Evolutionary conservation across 768 basidiomycete genomes (phyloP), one percentile per base, ranked within the genome.

Genomic region (Boletus reticuloceps): DNA sequence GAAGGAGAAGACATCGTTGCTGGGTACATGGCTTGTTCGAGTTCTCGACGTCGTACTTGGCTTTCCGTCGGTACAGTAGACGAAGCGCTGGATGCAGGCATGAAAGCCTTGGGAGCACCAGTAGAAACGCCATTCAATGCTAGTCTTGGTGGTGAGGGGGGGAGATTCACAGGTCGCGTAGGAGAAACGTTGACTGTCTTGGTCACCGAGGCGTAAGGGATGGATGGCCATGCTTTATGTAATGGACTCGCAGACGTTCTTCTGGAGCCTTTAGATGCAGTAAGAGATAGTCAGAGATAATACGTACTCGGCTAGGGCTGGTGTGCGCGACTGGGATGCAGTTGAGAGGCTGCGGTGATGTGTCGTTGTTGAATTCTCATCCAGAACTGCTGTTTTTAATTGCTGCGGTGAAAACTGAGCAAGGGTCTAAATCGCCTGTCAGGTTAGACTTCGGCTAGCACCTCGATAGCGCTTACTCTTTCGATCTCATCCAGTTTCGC

Each of bases 401-500:
- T 55, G 56, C 17, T 80, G 80, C 7, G 87, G 87, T 32, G 87
- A 88, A 49, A 88, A 81, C 56, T 85, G 83, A 14, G 80, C 83
- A 64, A 89, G 75, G 50, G 80, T 80, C 84, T 88, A 39, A 54
- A 47, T 66, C 16, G 37, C 14, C 56, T 53, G 54, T 67, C 25
- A 68, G 43, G 14, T 46, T 34, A 36, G 20, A 36, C 40, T 10
- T 40, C 55, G 44, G 41, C 39, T 38, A 27, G 22, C 9, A 47
- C 39, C 19, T 60, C 40, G 25, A 50, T 48, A 63, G 63, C 8
- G 56, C 76, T 61, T 31, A 79, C 89, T 77, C 79, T 80, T 66
- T 93, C 90, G 45, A 93, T 87, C 69, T 88, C 86, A 65, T 93
- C 91, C 22, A 93, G 72, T 66, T 87, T 81, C 17, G 85, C 83